Conservation (phyloP, 2,329 filamentous ascomycete genomes). For the Anisogramma anomala region DNA sequence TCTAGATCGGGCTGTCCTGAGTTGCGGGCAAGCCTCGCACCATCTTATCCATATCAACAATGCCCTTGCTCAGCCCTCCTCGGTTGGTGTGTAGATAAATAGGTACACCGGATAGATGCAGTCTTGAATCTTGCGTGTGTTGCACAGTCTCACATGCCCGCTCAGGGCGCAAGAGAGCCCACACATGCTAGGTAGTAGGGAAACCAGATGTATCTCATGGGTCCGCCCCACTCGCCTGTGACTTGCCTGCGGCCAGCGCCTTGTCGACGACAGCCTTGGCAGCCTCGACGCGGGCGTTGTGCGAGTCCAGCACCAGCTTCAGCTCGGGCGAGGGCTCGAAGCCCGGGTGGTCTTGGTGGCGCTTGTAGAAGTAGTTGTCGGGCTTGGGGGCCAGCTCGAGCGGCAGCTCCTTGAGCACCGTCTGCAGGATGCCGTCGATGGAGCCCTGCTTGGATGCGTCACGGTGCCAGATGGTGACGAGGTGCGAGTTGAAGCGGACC, state of each 20-base stretch:
- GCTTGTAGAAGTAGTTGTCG: slow-evolving; percentile 74
- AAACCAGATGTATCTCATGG: too few species aligned
- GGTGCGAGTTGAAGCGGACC: slow-evolving; percentile 49
- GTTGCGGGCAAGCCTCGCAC: too few species aligned
- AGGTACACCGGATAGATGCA: too few species aligned
- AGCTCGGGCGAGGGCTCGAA: slow-evolving; percentile 57
- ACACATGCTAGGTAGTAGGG: too few species aligned
- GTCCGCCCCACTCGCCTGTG: too few species aligned
- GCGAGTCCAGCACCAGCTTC: slow-evolving; percentile 45
- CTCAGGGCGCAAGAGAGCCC: too few species aligned
- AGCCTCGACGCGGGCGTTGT: slow-evolving; percentile 34
- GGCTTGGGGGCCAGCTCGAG: slow-evolving; percentile 60
- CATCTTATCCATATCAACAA: too few species aligned
- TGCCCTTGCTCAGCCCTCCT: too few species aligned
- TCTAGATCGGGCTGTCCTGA: too few species aligned
- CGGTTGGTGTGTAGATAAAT: too few species aligned
- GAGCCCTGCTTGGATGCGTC: slow-evolving; percentile 71
- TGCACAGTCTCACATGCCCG: too few species aligned
- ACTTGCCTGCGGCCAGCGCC: background rate
- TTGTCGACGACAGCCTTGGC: slow-evolving; percentile 19
- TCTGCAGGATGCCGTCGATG: slow-evolving; percentile 60
- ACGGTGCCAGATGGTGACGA: slow-evolving; percentile 82
- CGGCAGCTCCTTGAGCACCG: slow-evolving; percentile 62
- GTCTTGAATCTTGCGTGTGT: too few species aligned
- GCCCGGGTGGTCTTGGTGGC: slow-evolving; percentile 76